phyloP scores from a whole-genome alignment of 768 basidiomycete genomes.

The Mycena filopes region DNA sequence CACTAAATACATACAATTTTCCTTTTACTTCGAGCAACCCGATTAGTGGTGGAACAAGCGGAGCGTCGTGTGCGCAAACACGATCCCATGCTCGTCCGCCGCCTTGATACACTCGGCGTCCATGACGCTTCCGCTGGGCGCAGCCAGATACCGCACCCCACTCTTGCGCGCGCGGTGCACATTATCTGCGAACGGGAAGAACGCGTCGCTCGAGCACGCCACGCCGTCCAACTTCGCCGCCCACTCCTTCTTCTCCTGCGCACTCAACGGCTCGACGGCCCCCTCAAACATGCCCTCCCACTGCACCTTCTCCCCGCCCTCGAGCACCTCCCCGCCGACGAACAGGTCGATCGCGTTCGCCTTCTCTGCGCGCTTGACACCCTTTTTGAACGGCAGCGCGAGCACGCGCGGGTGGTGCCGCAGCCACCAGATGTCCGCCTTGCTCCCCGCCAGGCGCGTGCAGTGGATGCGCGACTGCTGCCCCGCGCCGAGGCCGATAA shows the following conservation, averaged over 20 bases:
- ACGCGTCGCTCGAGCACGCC: constrained; percentile 95
- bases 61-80: constrained; percentile 90
- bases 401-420: constrained; percentile 96
- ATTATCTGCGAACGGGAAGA: constrained; percentile 99
- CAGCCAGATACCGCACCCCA: constrained; percentile 92
- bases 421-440: constrained; percentile 99
- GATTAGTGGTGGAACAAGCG: constrained; percentile 89
- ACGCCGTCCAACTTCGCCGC: constrained; percentile 81
- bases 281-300: constrained; percentile 92
- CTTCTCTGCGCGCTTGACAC: constrained; percentile 97
- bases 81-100: constrained; percentile 91
- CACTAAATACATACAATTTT: constrained; percentile 9
- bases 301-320: constrained; percentile 88
- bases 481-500: constrained; percentile 96
- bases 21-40: constrained; percentile 11
- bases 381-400: constrained; percentile 94
- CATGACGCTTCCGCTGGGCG: constrained; percentile 96
- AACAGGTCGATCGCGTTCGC: constrained; percentile 98
- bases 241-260: constrained; percentile 81
- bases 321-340: constrained; percentile 89
- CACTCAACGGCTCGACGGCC: constrained; percentile 70
- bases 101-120: constrained; percentile 96
- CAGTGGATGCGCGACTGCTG: constrained; percentile 99
- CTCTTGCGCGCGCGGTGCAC: constrained; percentile 93
- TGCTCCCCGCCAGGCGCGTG: constrained; percentile 95